Evolutionary conservation across 371 early-diverging fungal species (phyloP), one percentile per base, ranked within the genome.

Genomic region (Mucor lusitanicus): DNA sequence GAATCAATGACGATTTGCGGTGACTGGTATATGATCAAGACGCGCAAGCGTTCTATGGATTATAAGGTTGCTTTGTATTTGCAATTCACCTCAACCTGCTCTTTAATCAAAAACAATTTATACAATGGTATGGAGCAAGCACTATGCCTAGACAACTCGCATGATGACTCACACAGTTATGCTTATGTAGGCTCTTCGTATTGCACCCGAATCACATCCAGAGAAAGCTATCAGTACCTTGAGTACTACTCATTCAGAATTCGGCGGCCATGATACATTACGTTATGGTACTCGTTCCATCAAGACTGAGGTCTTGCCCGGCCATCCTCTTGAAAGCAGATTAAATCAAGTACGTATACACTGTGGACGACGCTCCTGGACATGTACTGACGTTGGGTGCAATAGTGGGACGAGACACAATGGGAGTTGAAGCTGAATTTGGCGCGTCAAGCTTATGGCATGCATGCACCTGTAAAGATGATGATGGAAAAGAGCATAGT

Each of bases 381-480:
- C 0, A 57, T 5, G 58, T 25, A 63, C 28, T 27, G 33, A 54
- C 15, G 15, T 44, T 57, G 28, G 37, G 23, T 44, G 12, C 30
- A 27, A 40, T 72, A 94, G 93, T 95, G 95, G 94, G 87, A 91
- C 50, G 86, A 83, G 73, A 91, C 95, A 62, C 94, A 94, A 75
- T 82, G 88, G 70, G 87, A 92, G 71, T 82, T 93, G 50, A 91
- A 92, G 76, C 75, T 93, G 64, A 86, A 87, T 65, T 83, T 95
- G 88, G 90, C 92, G 58, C 90, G 94, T 53, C 85, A 87, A 71
- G 75, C 88, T 40, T 92, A 92, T 71, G 98, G 97, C 42, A 78
- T 94, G 71, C 96, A 96, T 69, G 90, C 92, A 19, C 98, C 97
- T 54, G 83, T 98, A 69, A 89, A 93, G 67, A 78, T 93, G 74